A percentile compares a stretch with the other conserved stretches of the same genome.
phyloP scores from a whole-genome alignment of 768 basidiomycete genomes.

The Amanita inopinata region DNA sequence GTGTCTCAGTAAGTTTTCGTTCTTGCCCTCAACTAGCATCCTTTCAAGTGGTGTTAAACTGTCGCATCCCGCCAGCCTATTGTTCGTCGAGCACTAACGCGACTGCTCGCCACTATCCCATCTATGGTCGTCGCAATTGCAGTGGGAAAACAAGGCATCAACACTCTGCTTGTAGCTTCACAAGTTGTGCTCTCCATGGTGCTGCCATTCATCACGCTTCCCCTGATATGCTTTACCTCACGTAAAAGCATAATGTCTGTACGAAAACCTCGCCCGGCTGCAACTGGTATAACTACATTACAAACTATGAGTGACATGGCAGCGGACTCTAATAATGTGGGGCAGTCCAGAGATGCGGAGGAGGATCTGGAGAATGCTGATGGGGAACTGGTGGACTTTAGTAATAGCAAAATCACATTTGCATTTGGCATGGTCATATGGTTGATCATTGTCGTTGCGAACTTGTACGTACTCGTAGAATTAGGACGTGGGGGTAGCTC shows the following conservation, averaged over 20 bases:
- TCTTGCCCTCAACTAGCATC: conserved; percentile 9
- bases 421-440: conserved; percentile 49
- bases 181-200: conserved; percentile 81
- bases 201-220: conserved; percentile 79
- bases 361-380: conserved; percentile 17
- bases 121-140: conserved; percentile 70
- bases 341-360: conserved; percentile 8
- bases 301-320: neutral
- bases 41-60: conserved; percentile 15
- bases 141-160: conserved; percentile 60
- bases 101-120: conserved; percentile 74
- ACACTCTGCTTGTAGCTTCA: conserved; percentile 71
- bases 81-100: conserved; percentile 73
- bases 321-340: conserved; percentile 5
- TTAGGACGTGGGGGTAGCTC: conserved; percentile 25
- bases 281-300: conserved; percentile 26
- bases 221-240: conserved; percentile 69
- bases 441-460: conserved; percentile 58
- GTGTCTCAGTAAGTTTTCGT: conserved; percentile 47
- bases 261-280: conserved; percentile 28
- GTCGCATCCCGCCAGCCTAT: conserved; percentile 37
- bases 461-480: conserved; percentile 64
- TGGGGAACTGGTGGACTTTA: conserved; percentile 48
- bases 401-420: conserved; percentile 44
- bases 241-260: conserved; percentile 65